Base-by-base conservation (phyloP, 768 basidiomycete species). In the Amanita muscaria region DNA sequence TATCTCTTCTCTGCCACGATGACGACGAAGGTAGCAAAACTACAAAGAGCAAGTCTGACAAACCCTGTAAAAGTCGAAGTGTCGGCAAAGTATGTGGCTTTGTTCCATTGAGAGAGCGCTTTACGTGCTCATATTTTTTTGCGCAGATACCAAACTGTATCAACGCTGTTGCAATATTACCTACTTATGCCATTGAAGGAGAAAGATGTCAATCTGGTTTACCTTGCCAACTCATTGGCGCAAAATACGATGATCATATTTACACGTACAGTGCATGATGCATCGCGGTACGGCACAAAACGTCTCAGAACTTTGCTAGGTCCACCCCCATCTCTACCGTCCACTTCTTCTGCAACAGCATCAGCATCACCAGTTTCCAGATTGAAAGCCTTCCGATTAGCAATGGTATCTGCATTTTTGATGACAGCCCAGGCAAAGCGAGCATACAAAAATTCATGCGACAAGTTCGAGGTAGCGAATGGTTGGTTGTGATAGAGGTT, bases 1-100 rank as follows among this genome's bases (percentile, higher is more conserved):
- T 97, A 91, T 59, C 75, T 99, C 1, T 99, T 92, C 68, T 97
- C 94, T 10, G 96, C 94, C 5, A 98, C 94, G 16, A 98, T 99
- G 94, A 94, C 96, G 9, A 91, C 90, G 11, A 98, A 97, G 65
- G 91, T 99, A 3, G 90, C 88, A 9, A 97, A 97, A 63, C 71
- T 99, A 9, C 94, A 99, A 60, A 68, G 94, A 42, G 93, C 96
- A 24, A 92, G 89, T 69, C 69, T 98, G 57, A 76, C 78, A 24
- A 92, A 94, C 58, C 96, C 96, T n/a, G 79, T 93, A 19, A 77
- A 86, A 52, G 80, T 98, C 2, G 93, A 98, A 61, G 90, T 97
- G 2, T 85, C 88, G 5, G 76, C 85, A 57, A 97, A 94, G 92
- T 92, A 62, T 54, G 83, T 60, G 16, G 12, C 24, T 35, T 18